phyloP scores from a whole-genome alignment of 331 rosid species.

The Spiraea crenata region DNA sequence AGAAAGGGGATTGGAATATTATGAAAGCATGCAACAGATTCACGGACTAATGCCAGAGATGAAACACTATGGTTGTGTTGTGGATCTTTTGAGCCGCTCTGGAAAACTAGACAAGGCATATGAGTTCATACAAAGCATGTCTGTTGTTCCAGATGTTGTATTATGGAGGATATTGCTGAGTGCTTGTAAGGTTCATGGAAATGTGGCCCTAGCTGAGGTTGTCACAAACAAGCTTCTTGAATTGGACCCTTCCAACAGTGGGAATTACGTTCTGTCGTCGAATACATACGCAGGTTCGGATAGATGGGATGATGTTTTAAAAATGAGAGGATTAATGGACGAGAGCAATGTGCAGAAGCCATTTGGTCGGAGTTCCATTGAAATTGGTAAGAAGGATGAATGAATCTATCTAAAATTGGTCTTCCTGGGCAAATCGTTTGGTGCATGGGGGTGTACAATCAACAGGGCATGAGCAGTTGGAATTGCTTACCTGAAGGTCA shows the following conservation, averaged over 20 bases:
- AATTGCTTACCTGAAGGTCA: not conserved
- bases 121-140: slow-evolving; percentile 66
- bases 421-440: not conserved
- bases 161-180: slow-evolving; percentile 78
- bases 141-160: slow-evolving; percentile 57
- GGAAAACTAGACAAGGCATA: slow-evolving; percentile 73
- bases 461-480: not conserved
- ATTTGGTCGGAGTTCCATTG: slow-evolving; percentile 69
- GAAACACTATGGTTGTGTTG: slow-evolving; percentile 64
- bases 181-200: slow-evolving; percentile 75
- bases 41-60: slow-evolving; percentile 44
- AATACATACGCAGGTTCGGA: slow-evolving; percentile 60
- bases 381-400: slow-evolving; percentile 23
- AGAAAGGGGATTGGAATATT: slow-evolving; percentile 43
- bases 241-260: slow-evolving; percentile 67
- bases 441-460: not conserved
- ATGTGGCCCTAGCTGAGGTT: slow-evolving; percentile 68
- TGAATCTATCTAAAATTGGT: not conserved
- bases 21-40: slow-evolving; percentile 41
- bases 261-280: slow-evolving; percentile 72
- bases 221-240: slow-evolving; percentile 70
- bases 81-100: slow-evolving; percentile 80
- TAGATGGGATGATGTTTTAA: slow-evolving; percentile 84
- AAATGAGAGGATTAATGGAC: slow-evolving; percentile 71
- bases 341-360: slow-evolving; percentile 65